Base-by-base conservation (phyloP, 345 rosid species). In the Murraya koenigii region DNA sequence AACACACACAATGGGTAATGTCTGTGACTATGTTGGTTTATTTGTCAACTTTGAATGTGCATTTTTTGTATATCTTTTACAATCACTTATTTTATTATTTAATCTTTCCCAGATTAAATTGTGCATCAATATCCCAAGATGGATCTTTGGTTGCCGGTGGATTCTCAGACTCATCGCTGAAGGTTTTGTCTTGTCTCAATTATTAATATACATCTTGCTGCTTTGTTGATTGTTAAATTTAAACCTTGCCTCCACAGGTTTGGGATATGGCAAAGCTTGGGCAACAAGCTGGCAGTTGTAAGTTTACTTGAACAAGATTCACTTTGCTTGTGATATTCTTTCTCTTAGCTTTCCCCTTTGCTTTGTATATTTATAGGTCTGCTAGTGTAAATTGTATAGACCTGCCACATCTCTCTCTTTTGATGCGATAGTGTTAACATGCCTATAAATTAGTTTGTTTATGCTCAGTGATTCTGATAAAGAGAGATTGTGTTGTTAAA, bases 261-360 rank as follows among this genome's bases (percentile, higher is more conserved):
- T 93, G 98, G 99, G 98, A 96, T 84, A 94, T 91, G 95, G 99
- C 97, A 78, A 93, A 92, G 86, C 90, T 89, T 75, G 99, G 95
- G 79, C 94, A 87, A 33, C 97, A 89, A 79, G 70, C 85, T 75
- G 82, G 85, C 80, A 81, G 60, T 77, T 86, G 96, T 94, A 84
- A 87, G 93, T 85, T 39, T 71, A 54, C 67, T 55, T 20, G 11
- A 67, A 28, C n/a, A 41, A 56, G 35, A 38, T 35, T 4, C 54
- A 33, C 25, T 39, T 78, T 78, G 70, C 47, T 4, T 72, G 33
- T 47, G 36, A 19, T 80, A 47, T 54, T 28, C 38, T 63, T 28
- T 69, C 49, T 35, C 26, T 35, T 33, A 35, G 54, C 26, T 64
- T 47, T 39, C 33, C 15, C 13, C 65, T 8, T 25, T 60, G 52